Base-by-base conservation (phyloP, 495 filamentous ascomycete species). In the Aspergillus haitiensis region DNA sequence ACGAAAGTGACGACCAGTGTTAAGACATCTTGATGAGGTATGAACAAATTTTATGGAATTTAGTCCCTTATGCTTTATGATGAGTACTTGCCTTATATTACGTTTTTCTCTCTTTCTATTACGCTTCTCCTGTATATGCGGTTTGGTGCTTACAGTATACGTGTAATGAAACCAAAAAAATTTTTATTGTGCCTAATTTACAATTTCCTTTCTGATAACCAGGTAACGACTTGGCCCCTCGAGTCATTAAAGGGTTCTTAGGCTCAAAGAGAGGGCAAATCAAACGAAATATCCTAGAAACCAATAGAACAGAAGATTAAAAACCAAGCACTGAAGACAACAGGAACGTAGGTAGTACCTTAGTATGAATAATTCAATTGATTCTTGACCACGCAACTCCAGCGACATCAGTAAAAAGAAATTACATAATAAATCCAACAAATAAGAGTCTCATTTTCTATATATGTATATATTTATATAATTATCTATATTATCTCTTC, bases 361-460 rank as follows among this genome's bases (percentile, higher is more conserved):
- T n/a, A n/a, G n/a, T 18, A 47, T 47, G 16, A 18, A 21, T 16
- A 47, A 47, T 47, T 47, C n/a, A 10, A 40, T 40, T 40, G 37
- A 47, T 47, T 58, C 36, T 45, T 40, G 42, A 46, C 55, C 55
- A 58, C 33, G 55, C 55, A 58, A 39, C 13, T 58, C 36, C 35
- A 58, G 56, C 48, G 34, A 58, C 39, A 31, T 27, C 32, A 45
- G 21, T 37, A 42, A 39, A 15, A 44, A 33, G 46, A 9, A 13
- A 45, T 5, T 33, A 46, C 21, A 27, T 27, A 27, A 27, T 27
- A 27, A 27, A 27, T 27, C 21, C 21, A 27, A 27, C 21, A 27
- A 12, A 3, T 34, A 39, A 32, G 45, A 16, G 33, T 27, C 42
- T 31, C 27, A 56, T 27, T 27, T 27, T 1, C 21, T 27, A 27